These are phyloP conservation scores for Aureobasidium sp. DNA, from an alignment of 2,329 filamentous ascomycete genomes.

Conservation along the genomic window DNA sequence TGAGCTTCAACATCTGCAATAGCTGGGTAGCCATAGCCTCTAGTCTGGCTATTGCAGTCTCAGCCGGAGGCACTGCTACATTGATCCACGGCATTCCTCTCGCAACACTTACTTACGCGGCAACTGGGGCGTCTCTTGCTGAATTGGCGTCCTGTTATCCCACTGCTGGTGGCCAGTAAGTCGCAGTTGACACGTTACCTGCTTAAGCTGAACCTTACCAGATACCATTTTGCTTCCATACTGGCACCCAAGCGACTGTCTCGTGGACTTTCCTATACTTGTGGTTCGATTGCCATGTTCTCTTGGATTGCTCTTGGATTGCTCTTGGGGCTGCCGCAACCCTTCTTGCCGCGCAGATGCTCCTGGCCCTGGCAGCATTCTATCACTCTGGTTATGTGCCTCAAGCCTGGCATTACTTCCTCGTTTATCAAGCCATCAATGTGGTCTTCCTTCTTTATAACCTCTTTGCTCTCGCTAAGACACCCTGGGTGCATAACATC, in stretches of 20 bases:
- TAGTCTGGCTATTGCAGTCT: slow-evolving; percentile 45
- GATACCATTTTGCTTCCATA: slow-evolving; percentile 3
- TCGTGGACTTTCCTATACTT: background rate
- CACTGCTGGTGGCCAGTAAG: slow-evolving; percentile 13
- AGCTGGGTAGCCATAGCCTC: slow-evolving; percentile 54
- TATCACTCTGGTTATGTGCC: slow-evolving; percentile 13
- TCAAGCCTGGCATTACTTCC: slow-evolving; percentile 13
- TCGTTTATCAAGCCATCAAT: slow-evolving; percentile 17
- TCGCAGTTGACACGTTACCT: background rate
- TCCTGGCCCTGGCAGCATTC: slow-evolving; percentile 10
- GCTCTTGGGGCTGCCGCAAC: slow-evolving; percentile 19
- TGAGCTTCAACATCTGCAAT: slow-evolving; percentile 51
- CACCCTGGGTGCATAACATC: slow-evolving; percentile 42
- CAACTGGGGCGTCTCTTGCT: slow-evolving; percentile 19
- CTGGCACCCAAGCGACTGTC: background rate
- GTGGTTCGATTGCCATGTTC: slow-evolving; percentile 4
- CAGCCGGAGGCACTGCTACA: slow-evolving; percentile 26
- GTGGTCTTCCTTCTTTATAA: slow-evolving; percentile 49
- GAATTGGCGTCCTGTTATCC: slow-evolving; percentile 15
- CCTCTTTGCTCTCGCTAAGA: slow-evolving; percentile 46
- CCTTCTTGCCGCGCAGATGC: slow-evolving; percentile 17
- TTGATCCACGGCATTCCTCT: slow-evolving; percentile 18
- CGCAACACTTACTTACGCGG: slow-evolving; percentile 14
- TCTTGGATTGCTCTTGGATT: slow-evolving; percentile 16
- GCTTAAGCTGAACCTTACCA: background rate